phyloP scores from a whole-genome alignment of 2,329 filamentous ascomycete genomes.

The Coleophoma cylindrospora region DNA sequence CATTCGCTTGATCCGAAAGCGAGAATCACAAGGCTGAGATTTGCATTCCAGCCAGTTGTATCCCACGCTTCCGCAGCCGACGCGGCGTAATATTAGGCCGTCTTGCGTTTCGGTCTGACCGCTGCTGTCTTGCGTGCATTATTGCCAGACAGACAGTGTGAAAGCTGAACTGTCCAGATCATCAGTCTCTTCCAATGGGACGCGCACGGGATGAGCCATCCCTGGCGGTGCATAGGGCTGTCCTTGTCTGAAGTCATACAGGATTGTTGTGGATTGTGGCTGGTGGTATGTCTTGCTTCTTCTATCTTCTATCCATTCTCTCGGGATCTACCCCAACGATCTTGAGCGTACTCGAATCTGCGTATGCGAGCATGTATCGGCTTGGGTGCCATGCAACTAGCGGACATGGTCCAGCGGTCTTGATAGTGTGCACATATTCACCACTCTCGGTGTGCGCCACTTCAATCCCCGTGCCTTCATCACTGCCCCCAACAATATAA shows the following conservation, averaged over 20 bases:
- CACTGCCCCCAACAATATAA: conserved; percentile 69
- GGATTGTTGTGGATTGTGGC: background rate
- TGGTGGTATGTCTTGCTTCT: background rate
- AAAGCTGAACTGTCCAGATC: too few relatives aligned
- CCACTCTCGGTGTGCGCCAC: conserved; percentile 71
- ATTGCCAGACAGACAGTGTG: too few relatives aligned
- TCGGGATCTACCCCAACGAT: conserved; percentile 44
- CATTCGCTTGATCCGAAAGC: too few relatives aligned
- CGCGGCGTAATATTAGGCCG: too few relatives aligned
- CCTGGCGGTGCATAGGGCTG: too few relatives aligned
- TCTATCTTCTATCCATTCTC: conserved; percentile 10
- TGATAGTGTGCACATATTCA: conserved; percentile 66
- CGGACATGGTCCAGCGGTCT: conserved; percentile 58
- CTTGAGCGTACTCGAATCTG: conserved; percentile 57
- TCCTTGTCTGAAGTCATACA: background rate
- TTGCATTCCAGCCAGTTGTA: too few relatives aligned
- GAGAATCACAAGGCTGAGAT: too few relatives aligned
- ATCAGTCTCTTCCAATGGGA: too few relatives aligned
- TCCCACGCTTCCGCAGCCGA: too few relatives aligned
- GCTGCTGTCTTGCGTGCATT: too few relatives aligned
- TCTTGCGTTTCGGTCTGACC: too few relatives aligned
- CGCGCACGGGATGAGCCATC: too few relatives aligned
- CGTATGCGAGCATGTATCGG: conserved; percentile 69
- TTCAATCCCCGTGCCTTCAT: conserved; percentile 64
- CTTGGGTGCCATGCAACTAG: conserved; percentile 74